Evolutionary conservation across 2,329 filamentous ascomycete species (phyloP).

Genomic region (Diaporthe citrichinensis): DNA sequence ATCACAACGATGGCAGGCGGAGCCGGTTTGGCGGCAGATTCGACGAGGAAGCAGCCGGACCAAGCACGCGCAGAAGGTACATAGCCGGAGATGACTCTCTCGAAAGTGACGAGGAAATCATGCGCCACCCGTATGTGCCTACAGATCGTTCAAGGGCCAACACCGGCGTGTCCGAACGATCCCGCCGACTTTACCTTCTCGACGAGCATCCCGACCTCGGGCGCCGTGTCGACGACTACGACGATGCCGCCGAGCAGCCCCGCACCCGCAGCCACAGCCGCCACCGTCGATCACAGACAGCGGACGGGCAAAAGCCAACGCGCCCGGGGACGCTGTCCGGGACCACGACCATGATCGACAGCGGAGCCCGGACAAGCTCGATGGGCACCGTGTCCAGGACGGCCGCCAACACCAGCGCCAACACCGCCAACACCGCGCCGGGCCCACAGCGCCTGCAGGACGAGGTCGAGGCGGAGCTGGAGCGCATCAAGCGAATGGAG

Average conservation of each 20-base stretch:
- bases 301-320: not conserved
- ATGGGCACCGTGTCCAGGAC: constrained; percentile 13
- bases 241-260: not conserved
- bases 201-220: constrained; percentile 27
- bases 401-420: not conserved
- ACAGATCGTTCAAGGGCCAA: constrained; percentile 24
- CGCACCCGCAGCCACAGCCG: constrained; percentile 27
- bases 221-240: not conserved
- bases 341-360: constrained; percentile 24
- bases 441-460: constrained; percentile 24
- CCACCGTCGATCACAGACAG: not conserved
- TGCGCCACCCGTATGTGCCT: not conserved
- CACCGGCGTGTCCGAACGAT: constrained; percentile 17
- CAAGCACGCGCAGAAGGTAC: not conserved
- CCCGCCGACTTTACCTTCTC: constrained; percentile 31
- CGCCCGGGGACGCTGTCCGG: not conserved
- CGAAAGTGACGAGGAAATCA: constrained; percentile 30
- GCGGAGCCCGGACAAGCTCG: constrained; percentile 18
- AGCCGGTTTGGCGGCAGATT: not conserved
- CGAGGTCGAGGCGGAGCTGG: constrained; percentile 19
- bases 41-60: not conserved
- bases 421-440: not conserved
- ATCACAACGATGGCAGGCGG: constrained; percentile 11
- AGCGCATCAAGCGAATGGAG: constrained; percentile 32
- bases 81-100: not conserved